These are phyloP conservation scores for Apophysomyces variabilis DNA, from an alignment of 371 early-diverging fungal genomes.

Conservation along the genomic window DNA sequence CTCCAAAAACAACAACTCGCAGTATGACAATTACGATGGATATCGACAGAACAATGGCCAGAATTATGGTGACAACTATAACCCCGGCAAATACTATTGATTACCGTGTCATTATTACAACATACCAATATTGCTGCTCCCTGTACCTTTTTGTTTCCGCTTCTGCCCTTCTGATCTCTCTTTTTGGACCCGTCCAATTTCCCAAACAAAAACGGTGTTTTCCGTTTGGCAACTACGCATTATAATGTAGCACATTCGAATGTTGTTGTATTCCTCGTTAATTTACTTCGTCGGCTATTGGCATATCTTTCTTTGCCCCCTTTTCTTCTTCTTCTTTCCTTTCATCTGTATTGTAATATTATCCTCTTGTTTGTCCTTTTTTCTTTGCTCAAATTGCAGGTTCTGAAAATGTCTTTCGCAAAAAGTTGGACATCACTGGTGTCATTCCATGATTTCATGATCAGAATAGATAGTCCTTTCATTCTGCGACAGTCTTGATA, in stretches of 20 bases:
- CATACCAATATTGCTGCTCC: slow-evolving; percentile 4
- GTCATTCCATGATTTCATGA: no score
- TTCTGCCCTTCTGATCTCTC: not conserved
- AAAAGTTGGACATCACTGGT: not conserved
- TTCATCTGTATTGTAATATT: slow-evolving; percentile 8
- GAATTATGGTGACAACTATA: slow-evolving; percentile 1
- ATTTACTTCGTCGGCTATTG: slow-evolving; percentile 10
- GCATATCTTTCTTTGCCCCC: not conserved
- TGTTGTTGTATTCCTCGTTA: slow-evolving; percentile 9
- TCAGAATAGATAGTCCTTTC: no score
- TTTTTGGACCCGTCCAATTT: not conserved
- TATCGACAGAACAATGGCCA: slow-evolving; percentile 15
- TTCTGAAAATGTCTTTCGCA: no score
- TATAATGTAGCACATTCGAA: slow-evolving; percentile 9
- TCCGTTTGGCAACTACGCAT: slow-evolving; percentile 1
- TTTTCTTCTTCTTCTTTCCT: slow-evolving; percentile 1
- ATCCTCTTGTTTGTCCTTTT: slow-evolving; percentile 5
- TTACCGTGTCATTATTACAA: not conserved
- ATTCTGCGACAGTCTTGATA: no score
- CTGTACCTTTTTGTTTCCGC: slow-evolving; percentile 1
- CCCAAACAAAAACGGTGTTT: not conserved
- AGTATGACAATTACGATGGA: slow-evolving; percentile 14
- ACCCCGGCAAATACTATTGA: slow-evolving; percentile 5
- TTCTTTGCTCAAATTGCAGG: not conserved
- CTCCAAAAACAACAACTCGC: slow-evolving; percentile 8